Conservation (phyloP, 495 filamentous ascomycete species). For the Cudoniella acicularis region DNA sequence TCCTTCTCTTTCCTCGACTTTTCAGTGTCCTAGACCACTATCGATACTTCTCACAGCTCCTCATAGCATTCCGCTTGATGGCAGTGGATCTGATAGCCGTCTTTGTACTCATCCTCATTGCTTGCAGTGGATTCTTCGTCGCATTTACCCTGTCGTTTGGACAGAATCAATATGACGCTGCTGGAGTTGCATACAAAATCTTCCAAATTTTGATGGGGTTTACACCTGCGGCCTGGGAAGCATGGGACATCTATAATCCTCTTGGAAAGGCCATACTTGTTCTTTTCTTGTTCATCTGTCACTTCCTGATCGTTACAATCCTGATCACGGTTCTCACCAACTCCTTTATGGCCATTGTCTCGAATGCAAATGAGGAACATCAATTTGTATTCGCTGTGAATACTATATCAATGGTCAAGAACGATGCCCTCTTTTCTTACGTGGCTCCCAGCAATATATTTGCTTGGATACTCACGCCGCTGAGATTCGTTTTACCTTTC, state of each 20-base stretch:
- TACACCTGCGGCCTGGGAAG: slow-evolving; percentile 64
- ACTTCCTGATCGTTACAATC: slow-evolving; percentile 92
- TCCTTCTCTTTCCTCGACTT: slow-evolving; percentile 82
- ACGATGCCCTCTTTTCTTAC: slow-evolving; percentile 88
- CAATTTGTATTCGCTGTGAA: slow-evolving; percentile 94
- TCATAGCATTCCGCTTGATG: slow-evolving; percentile 93
- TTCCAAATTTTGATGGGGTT: slow-evolving; percentile 83
- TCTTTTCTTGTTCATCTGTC: slow-evolving; percentile 85
- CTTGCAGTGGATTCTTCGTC: slow-evolving; percentile 90
- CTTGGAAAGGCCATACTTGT: slow-evolving; percentile 72
- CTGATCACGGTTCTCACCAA: slow-evolving; percentile 90
- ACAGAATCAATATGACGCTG: slow-evolving; percentile 56
- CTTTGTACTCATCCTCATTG: slow-evolving; percentile 75
- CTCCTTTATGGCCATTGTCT: slow-evolving; percentile 89
- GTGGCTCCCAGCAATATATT: slow-evolving; percentile 84
- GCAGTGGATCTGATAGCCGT: slow-evolving; percentile 81
- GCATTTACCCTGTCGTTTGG: slow-evolving; percentile 82
- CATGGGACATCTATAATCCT: slow-evolving; percentile 72
- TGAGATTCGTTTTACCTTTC: slow-evolving; percentile 75
- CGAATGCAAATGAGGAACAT: slow-evolving; percentile 88
- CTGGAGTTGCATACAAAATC: slow-evolving; percentile 73
- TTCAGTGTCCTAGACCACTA: slow-evolving; percentile 93
- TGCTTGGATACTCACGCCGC: slow-evolving; percentile 78
- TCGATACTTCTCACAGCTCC: slow-evolving; percentile 87
- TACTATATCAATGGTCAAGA: slow-evolving; percentile 94